phyloP scores from a whole-genome alignment of 2,329 filamentous ascomycete genomes.

The Didymella keratinophila region DNA sequence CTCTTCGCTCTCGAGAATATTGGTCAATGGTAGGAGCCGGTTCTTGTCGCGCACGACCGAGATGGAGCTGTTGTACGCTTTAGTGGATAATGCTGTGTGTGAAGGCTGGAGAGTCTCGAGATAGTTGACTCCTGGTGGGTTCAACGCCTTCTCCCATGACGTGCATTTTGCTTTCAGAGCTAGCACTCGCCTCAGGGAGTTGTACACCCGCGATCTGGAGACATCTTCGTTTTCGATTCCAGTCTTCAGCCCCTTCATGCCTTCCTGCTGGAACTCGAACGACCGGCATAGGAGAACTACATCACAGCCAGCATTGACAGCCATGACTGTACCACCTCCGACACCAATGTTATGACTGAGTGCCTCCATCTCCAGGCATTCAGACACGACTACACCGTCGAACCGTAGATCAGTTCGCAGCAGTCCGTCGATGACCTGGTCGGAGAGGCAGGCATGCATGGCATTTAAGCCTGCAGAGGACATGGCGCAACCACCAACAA shows the following conservation, averaged over 20 bases:
- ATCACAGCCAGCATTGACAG: constrained; percentile 94
- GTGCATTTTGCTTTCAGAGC: constrained; percentile 85
- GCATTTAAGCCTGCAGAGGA: constrained; percentile 91
- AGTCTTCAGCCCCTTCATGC: constrained; percentile 86
- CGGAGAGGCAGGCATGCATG: constrained; percentile 91
- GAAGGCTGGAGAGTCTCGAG: constrained; percentile 82
- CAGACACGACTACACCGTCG: constrained; percentile 89
- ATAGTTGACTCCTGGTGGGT: constrained; percentile 79
- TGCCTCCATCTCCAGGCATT: constrained; percentile 96
- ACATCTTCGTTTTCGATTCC: constrained; percentile 92
- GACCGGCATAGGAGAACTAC: constrained; percentile 87
- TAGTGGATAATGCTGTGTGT: constrained; percentile 81
- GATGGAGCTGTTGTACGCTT: constrained; percentile 90
- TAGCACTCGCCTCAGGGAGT: constrained; percentile 80
- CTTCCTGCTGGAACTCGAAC: constrained; percentile 88
- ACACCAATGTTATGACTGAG: constrained; percentile 96
- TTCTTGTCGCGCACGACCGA: constrained; percentile 92
- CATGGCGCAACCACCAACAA: constrained; percentile 93
- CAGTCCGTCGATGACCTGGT: constrained; percentile 91
- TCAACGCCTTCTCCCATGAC: constrained; percentile 89
- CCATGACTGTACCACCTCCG: constrained; percentile 95
- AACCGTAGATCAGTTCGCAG: constrained; percentile 90
- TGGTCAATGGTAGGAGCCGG: constrained; percentile 80
- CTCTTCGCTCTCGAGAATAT: constrained; percentile 81
- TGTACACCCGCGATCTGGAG: constrained; percentile 77